phyloP scores from a whole-genome alignment of 2,329 filamentous ascomycete genomes.

The Hymenoscyphus infarciens region DNA sequence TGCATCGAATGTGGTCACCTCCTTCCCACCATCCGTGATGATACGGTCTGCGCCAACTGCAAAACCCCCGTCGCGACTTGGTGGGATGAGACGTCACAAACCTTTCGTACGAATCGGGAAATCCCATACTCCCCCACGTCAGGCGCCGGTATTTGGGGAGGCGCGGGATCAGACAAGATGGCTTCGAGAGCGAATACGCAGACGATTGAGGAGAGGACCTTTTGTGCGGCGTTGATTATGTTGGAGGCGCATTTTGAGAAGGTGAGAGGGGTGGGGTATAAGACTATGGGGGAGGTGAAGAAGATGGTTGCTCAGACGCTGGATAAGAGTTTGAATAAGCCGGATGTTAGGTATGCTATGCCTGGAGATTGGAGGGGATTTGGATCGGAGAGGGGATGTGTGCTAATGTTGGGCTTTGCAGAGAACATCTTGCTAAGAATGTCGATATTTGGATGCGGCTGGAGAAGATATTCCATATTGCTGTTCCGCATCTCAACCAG shows the following conservation, averaged over 20 bases:
- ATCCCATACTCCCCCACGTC: slow-evolving; percentile 16
- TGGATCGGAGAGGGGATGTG: neutral
- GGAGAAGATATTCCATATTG: slow-evolving; percentile 57
- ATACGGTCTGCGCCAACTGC: slow-evolving; percentile 32
- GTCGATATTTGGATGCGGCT: slow-evolving; percentile 65
- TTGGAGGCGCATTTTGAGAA: slow-evolving; percentile 59
- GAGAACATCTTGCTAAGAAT: slow-evolving; percentile 58
- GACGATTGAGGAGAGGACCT: slow-evolving; percentile 61
- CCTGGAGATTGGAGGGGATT: neutral
- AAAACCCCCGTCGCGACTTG: slow-evolving; percentile 33
- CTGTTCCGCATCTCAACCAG: slow-evolving; percentile 57
- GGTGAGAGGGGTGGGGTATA: slow-evolving; percentile 53
- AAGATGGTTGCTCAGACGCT: slow-evolving; percentile 58
- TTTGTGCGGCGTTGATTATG: slow-evolving; percentile 57
- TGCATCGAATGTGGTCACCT: slow-evolving; percentile 33
- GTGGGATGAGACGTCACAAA: slow-evolving; percentile 33
- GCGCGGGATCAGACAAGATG: slow-evolving; percentile 20
- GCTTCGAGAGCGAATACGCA: slow-evolving; percentile 34
- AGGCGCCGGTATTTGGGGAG: slow-evolving; percentile 2
- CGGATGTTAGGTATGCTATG: slow-evolving; percentile 52
- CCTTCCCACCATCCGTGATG: slow-evolving; percentile 27
- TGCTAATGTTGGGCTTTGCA: slow-evolving; percentile 31
- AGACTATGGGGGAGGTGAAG: slow-evolving; percentile 51
- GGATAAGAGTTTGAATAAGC: slow-evolving; percentile 58
- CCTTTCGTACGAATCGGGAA: slow-evolving; percentile 33